Conservation (phyloP, 257 asterid species). For the Sherardia arvensis region DNA sequence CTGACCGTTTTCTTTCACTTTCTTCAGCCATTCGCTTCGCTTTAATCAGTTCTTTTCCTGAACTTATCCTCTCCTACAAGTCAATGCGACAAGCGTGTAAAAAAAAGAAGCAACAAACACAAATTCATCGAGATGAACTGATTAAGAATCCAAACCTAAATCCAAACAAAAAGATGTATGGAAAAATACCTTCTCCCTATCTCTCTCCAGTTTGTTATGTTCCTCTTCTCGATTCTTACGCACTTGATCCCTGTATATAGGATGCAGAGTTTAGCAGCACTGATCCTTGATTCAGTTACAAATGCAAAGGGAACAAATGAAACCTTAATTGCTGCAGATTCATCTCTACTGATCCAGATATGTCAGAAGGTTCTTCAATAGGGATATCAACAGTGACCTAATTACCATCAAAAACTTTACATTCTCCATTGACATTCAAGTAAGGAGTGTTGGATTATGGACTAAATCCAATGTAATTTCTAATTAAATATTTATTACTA, state of each 20-base stretch:
- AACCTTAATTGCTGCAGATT: constrained; percentile 57
- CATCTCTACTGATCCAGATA: constrained; percentile 50
- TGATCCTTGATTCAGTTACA: background rate
- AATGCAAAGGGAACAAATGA: constrained; percentile 1
- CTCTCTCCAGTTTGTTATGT: constrained; percentile 41
- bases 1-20: constrained; percentile 53
- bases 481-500: no score
- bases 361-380: constrained; percentile 28
- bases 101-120: background rate
- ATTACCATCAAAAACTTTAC: background rate
- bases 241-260: constrained; percentile 34
- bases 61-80: constrained; percentile 51
- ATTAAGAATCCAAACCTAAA: background rate
- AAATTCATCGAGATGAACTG: no score
- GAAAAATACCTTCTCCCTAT: constrained; percentile 53
- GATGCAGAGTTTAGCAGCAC: background rate
- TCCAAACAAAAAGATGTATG: background rate
- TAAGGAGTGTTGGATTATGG: no score
- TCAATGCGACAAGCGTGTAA: background rate
- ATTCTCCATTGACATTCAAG: background rate
- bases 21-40: constrained; percentile 52
- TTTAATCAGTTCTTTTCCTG: constrained; percentile 41
- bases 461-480: no score
- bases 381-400: constrained; percentile 37
- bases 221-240: constrained; percentile 37